These are phyloP conservation scores for Cladosporium oxysporum DNA, from an alignment of 2,329 filamentous ascomycete genomes.

Conservation along the genomic window DNA sequence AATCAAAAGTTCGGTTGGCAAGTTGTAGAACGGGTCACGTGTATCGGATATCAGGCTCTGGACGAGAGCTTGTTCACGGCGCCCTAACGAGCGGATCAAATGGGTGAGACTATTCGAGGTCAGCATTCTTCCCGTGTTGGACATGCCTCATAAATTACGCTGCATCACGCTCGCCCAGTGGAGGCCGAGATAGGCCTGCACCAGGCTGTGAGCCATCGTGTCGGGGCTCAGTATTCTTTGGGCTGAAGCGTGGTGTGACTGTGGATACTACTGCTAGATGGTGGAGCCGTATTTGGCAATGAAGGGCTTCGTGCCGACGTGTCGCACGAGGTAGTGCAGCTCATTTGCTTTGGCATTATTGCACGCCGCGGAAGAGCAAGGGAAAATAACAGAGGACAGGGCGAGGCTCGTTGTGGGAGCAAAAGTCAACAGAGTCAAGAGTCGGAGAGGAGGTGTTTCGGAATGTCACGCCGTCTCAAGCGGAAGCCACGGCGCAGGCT, in stretches of 20 bases:
- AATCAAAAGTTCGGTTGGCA: constrained; percentile 43
- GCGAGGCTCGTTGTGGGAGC: neutral
- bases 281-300: neutral
- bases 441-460: neutral
- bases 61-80: constrained; percentile 5
- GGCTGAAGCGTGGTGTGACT: constrained; percentile 4
- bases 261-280: neutral
- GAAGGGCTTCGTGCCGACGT: constrained; percentile 1
- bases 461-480: constrained; percentile 2
- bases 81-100: neutral
- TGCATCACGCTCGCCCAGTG: neutral
- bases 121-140: neutral
- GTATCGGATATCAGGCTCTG: constrained; percentile 19
- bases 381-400: neutral
- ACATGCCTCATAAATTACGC: constrained; percentile 4
- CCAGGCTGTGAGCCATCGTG: constrained; percentile 6
- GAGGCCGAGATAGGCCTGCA: constrained; percentile 5
- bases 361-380: neutral
- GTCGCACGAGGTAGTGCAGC: constrained; percentile 11
- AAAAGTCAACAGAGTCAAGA: constrained; percentile 1
- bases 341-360: neutral
- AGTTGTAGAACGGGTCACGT: constrained; percentile 38
- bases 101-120: neutral
- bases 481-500: neutral
- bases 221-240: neutral